Conservation (phyloP, 768 basidiomycete species). For the Calocybe cyanea region DNA sequence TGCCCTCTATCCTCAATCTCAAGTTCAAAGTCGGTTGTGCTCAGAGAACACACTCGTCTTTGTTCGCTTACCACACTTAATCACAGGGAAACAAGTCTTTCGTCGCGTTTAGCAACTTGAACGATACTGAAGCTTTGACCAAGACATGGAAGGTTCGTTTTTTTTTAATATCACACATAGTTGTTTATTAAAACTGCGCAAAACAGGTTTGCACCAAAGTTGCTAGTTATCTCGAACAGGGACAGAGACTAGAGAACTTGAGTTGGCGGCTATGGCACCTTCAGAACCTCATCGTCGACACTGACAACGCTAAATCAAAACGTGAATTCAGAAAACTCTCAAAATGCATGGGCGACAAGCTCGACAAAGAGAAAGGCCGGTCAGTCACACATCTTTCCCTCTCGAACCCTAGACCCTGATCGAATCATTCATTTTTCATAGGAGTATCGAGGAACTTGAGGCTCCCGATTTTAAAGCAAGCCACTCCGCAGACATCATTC, state of each 20-base stretch:
- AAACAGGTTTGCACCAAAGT: slow-evolving; percentile 84
- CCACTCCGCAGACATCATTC: slow-evolving; percentile 75
- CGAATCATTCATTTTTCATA: slow-evolving; percentile 26
- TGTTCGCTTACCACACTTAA: slow-evolving; percentile 4
- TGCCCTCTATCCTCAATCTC: slow-evolving; percentile 83
- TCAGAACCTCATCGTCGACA: slow-evolving; percentile 87
- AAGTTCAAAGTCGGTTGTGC: slow-evolving; percentile 67
- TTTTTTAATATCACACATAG: slow-evolving; percentile 1
- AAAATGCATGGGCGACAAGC: slow-evolving; percentile 85
- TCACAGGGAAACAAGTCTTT: slow-evolving; percentile 90
- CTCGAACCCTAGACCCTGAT: slow-evolving; percentile 32
- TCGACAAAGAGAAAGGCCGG: slow-evolving; percentile 92
- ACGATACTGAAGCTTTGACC: slow-evolving; percentile 79
- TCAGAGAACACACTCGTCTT: slow-evolving; percentile 1
- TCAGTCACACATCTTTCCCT: slow-evolving; percentile 33
- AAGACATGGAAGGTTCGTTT: slow-evolving; percentile 82
- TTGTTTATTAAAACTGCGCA: not conserved
- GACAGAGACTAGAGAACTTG: slow-evolving; percentile 87
- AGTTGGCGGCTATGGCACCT: slow-evolving; percentile 93
- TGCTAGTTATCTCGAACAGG: slow-evolving; percentile 86
- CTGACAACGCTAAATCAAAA: slow-evolving; percentile 84
- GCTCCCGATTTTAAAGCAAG: slow-evolving; percentile 82
- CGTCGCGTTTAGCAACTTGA: slow-evolving; percentile 86
- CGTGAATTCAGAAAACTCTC: slow-evolving; percentile 89
- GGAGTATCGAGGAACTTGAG: slow-evolving; percentile 81